These are phyloP conservation scores for Microthlaspi erraticum DNA, from an alignment of 345 rosid species.

Conservation along the genomic window DNA sequence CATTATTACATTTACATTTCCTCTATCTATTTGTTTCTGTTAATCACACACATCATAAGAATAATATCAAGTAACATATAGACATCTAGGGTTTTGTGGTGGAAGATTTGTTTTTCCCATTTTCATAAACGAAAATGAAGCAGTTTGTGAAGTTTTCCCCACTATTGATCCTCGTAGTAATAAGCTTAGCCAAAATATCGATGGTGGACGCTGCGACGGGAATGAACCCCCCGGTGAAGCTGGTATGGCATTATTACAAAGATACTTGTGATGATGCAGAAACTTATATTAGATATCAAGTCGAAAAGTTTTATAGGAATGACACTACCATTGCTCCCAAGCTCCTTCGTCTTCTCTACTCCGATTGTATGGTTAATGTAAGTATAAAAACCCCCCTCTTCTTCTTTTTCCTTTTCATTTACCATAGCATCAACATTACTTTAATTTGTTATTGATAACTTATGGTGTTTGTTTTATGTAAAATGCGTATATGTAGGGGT, in stretches of 20 bases:
- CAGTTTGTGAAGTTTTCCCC: constrained; percentile 20
- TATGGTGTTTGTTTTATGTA: constrained; percentile 7
- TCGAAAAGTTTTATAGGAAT: constrained; percentile 41
- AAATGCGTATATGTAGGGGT: constrained; percentile 53
- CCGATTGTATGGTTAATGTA: constrained; percentile 81
- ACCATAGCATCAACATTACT: neutral
- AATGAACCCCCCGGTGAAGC: constrained; percentile 50
- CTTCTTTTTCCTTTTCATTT: neutral
- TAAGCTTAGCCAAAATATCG: constrained; percentile 36
- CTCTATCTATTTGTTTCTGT: neutral
- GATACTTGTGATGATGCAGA: constrained; percentile 62
- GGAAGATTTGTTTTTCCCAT: constrained; percentile 17
- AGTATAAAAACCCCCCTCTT: constrained; percentile 4
- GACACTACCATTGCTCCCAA: constrained; percentile 62
- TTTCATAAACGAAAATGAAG: constrained; percentile 20
- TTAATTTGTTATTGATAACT: neutral
- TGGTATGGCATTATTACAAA: constrained; percentile 67
- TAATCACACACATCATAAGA: constrained; percentile 4
- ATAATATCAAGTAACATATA: neutral
- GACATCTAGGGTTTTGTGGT: constrained; percentile 35
- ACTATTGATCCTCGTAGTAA: constrained; percentile 35
- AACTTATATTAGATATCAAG: constrained; percentile 53
- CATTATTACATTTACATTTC: constrained; percentile 31
- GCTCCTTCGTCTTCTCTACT: constrained; percentile 68
- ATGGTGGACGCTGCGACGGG: constrained; percentile 50